phyloP scores from a whole-genome alignment of 371 early-diverging fungal species.

The Mucor indicus region DNA sequence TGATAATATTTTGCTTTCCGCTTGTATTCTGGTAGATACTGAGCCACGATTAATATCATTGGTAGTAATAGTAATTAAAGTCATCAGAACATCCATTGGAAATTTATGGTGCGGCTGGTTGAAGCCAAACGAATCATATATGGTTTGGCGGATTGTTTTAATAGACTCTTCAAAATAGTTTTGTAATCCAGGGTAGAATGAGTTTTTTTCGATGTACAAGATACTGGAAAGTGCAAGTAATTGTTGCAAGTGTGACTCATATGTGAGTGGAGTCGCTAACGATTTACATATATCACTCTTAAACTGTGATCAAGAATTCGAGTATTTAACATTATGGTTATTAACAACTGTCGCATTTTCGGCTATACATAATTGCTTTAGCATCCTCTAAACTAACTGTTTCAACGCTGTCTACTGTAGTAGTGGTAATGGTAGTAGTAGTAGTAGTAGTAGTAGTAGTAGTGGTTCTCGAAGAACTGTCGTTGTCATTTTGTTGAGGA shows the following conservation, averaged over 20 bases:
- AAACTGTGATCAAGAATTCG: constrained; percentile 7
- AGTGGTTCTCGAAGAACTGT: neutral
- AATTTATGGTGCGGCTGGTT: constrained; percentile 1
- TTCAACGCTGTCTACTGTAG: constrained; percentile 8
- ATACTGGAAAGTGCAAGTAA: constrained; percentile 6
- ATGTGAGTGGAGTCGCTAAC: constrained; percentile 5
- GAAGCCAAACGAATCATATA: constrained; percentile 6
- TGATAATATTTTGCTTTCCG: constrained; percentile 5
- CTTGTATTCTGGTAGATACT: constrained; percentile 5
- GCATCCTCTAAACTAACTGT: constrained; percentile 8
- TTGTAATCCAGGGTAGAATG: constrained; percentile 10
- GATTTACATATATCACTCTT: constrained; percentile 4
- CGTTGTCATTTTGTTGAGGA: neutral
- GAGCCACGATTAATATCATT: neutral
- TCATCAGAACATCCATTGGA: constrained; percentile 1
- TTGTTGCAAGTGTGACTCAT: constrained; percentile 11
- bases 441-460: neutral
- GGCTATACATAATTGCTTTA: constrained; percentile 8
- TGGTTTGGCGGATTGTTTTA: constrained; percentile 7
- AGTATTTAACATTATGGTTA: constrained; percentile 3
- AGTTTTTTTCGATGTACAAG: constrained; percentile 8
- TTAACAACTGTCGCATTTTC: constrained; percentile 4
- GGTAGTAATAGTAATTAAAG: neutral
- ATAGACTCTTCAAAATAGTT: constrained; percentile 7
- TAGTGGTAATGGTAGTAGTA: neutral